A percentile compares a stretch with the other conserved stretches of the same genome.
Conservation (phyloP, 208 protist species). For the Crithidia fasciculata region DNA sequence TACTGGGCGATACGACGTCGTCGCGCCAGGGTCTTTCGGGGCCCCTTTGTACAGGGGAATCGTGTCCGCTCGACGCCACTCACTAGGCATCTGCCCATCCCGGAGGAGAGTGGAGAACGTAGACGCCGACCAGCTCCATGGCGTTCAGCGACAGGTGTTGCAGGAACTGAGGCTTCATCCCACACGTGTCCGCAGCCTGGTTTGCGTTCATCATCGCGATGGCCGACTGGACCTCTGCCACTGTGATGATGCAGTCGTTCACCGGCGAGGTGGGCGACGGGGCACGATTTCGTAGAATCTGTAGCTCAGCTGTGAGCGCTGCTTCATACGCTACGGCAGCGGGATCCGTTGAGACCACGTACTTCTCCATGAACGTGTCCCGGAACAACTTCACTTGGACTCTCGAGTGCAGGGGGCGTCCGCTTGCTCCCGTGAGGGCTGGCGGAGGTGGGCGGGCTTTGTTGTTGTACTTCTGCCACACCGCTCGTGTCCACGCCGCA, state of each 20-base stretch:
- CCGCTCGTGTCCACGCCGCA: neutral
- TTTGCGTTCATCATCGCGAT: neutral
- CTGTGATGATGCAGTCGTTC: neutral
- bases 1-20: neutral
- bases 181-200: constrained; percentile 1
- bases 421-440: neutral
- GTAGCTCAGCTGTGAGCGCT: neutral
- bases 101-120: constrained; percentile 1
- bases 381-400: neutral
- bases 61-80: neutral
- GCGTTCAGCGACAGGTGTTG: neutral
- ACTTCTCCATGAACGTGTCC: neutral
- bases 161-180: neutral
- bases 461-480: neutral
- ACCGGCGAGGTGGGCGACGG: neutral
- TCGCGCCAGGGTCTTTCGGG: neutral
- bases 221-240: neutral
- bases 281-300: neutral
- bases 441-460: neutral
- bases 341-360: neutral
- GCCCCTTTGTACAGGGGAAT: constrained; percentile 4
- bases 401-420: neutral
- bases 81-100: neutral
- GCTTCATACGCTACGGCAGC: neutral
- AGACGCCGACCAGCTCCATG: neutral